phyloP scores from a whole-genome alignment of 371 early-diverging fungal genomes.

The Encephalitozoon romaleae region DNA sequence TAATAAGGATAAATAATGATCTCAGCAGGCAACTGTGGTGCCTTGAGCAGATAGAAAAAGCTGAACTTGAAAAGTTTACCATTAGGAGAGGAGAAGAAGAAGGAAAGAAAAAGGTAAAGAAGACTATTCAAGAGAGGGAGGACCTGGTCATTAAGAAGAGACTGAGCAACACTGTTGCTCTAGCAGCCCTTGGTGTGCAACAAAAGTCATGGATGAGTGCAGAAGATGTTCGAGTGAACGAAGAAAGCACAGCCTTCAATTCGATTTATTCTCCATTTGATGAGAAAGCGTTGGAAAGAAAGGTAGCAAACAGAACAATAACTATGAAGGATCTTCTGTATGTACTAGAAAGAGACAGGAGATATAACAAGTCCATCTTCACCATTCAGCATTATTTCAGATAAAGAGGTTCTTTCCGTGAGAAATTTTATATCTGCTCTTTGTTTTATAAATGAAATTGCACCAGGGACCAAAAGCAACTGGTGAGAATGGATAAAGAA shows the following conservation, averaged over 20 bases:
- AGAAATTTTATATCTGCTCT: background rate
- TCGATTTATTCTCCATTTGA: constrained; percentile 56
- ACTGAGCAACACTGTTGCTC: constrained; percentile 59
- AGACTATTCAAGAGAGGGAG: constrained; percentile 60
- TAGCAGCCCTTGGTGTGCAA: constrained; percentile 61
- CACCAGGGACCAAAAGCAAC: background rate
- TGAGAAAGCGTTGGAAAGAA: constrained; percentile 55
- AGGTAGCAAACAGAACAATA: constrained; percentile 47
- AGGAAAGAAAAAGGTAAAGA: constrained; percentile 56
- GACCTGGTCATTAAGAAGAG: constrained; percentile 61
- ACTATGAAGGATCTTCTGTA: constrained; percentile 60
- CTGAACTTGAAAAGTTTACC: constrained; percentile 54
- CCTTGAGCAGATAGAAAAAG: constrained; percentile 61
- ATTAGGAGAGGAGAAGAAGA: constrained; percentile 55
- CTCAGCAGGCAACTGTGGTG: constrained; percentile 60
- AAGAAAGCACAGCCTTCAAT: constrained; percentile 54
- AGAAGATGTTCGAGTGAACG: constrained; percentile 19
- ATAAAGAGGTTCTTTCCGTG: background rate
- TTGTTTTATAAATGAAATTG: background rate
- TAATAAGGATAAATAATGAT: constrained; percentile 60
- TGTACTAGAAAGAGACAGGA: constrained; percentile 60
- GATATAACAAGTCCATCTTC: constrained; percentile 62
- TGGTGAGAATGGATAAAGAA: background rate
- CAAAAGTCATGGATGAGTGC: constrained; percentile 59
- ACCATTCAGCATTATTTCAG: constrained; percentile 58